These are phyloP conservation scores for Coprinellus micaceus DNA, from an alignment of 768 basidiomycete species.

Conservation along the genomic window DNA sequence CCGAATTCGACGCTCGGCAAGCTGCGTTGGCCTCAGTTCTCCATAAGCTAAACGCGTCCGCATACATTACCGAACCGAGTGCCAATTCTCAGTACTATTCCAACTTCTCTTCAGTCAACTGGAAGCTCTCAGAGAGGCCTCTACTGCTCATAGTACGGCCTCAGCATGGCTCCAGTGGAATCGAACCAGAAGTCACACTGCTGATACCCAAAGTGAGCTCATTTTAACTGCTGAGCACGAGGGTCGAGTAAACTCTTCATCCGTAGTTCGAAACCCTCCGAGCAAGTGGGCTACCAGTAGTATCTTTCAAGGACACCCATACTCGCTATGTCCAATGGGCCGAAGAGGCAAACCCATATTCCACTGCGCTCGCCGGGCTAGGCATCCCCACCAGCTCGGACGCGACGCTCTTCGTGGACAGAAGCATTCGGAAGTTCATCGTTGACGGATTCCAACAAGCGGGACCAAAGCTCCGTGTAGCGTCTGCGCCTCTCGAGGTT, in stretches of 20 bases:
- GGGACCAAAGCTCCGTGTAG: conserved; percentile 26
- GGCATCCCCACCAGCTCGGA: conserved; percentile 13
- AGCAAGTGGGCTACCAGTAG: conserved; percentile 57
- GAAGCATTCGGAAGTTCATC: conserved; percentile 57
- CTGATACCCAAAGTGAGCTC: conserved; percentile 56
- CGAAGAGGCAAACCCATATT: conserved; percentile 68
- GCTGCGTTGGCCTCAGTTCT: conserved; percentile 47
- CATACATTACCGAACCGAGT: conserved; percentile 79
- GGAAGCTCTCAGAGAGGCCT: conserved; percentile 77
- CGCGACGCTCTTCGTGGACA: conserved; percentile 57
- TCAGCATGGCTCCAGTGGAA: conserved; percentile 10
- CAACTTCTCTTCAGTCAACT: conserved; percentile 60
- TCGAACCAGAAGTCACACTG: conserved; percentile 48
- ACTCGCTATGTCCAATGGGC: conserved; percentile 55
- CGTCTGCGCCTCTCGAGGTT: conserved; percentile 52
- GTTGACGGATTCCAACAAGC: conserved; percentile 56
- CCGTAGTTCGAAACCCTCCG: conserved; percentile 66
- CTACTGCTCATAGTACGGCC: conserved; percentile 66
- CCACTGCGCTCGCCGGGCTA: conserved; percentile 35
- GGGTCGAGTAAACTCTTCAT: too few relatives aligned
- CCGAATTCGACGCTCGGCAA: conserved; percentile 54
- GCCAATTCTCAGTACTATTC: conserved; percentile 67
- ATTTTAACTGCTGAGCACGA: neutral
- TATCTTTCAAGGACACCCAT: conserved; percentile 30
- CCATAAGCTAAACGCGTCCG: conserved; percentile 47